phyloP scores from a whole-genome alignment of 1,139 yeast species.

The Debaryomyces sp. region DNA sequence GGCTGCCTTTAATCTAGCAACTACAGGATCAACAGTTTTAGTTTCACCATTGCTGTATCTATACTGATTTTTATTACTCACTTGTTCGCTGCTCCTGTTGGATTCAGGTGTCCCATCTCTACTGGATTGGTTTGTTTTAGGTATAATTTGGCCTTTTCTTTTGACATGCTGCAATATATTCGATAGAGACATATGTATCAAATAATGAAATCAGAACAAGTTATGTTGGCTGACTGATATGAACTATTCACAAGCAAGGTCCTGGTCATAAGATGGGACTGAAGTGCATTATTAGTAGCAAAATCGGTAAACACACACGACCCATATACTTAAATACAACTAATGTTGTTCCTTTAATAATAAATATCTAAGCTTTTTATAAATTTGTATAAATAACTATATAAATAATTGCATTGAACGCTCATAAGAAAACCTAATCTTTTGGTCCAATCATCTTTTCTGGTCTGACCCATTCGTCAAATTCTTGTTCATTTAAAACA shows the following conservation, averaged over 20 bases:
- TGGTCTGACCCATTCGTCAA: conserved; percentile 96
- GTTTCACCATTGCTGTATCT: conserved; percentile 11
- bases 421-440: conserved; percentile 23
- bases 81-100: background rate
- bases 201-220: background rate
- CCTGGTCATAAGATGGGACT: background rate
- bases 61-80: background rate
- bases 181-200: conserved; percentile 19
- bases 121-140: background rate
- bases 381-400: background rate
- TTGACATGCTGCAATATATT: conserved; percentile 34
- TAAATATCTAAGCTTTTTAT: background rate
- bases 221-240: background rate
- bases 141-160: conserved; percentile 32
- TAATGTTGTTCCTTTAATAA: background rate
- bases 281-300: background rate
- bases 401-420: background rate
- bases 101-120: background rate
- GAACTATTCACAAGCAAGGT: background rate
- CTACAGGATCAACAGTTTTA: conserved; percentile 51
- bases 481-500: conserved; percentile 78
- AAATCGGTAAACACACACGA: background rate
- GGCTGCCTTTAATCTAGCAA: conserved; percentile 64
- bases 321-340: background rate
- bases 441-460: conserved; percentile 98